Evolutionary conservation across 78 protist species (phyloP).

Genomic region (Dictyostelium capitatum): DNA sequence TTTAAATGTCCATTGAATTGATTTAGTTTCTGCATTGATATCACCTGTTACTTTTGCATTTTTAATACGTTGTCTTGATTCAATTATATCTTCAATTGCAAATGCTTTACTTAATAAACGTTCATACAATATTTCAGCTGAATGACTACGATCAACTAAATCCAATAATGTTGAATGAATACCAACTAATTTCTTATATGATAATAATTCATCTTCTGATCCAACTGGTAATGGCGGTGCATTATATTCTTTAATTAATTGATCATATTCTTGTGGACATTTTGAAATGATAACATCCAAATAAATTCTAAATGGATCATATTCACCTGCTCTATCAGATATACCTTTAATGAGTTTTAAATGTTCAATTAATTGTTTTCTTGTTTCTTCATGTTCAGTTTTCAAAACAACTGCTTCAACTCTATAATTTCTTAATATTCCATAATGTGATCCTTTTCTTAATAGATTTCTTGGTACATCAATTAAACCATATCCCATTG

Average conservation of each 20-base stretch:
- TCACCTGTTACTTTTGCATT: not conserved
- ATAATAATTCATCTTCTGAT: not conserved
- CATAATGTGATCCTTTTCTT: slow-evolving; percentile 12
- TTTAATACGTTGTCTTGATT: not conserved
- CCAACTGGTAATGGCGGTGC: slow-evolving; percentile 12
- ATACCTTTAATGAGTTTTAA: slow-evolving; percentile 38
- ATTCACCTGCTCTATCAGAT: slow-evolving; percentile 59
- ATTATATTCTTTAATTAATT: not conserved
- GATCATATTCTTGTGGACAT: slow-evolving; percentile 18
- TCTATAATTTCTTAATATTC: slow-evolving; percentile 48
- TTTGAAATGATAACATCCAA: slow-evolving; percentile 61
- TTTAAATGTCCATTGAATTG: slow-evolving; percentile 62
- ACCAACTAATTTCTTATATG: slow-evolving; percentile 20
- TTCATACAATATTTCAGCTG: slow-evolving; percentile 1
- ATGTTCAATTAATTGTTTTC: slow-evolving; percentile 14
- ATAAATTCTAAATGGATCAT: slow-evolving; percentile 56
- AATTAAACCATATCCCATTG: slow-evolving; percentile 66
- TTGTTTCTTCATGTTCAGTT: slow-evolving; percentile 16
- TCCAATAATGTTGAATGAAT: slow-evolving; percentile 51
- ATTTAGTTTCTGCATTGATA: not conserved
- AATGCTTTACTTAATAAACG: slow-evolving; percentile 69
- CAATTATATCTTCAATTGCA: slow-evolving; percentile 72
- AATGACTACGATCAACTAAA: slow-evolving; percentile 7
- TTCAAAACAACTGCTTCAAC: slow-evolving; percentile 42
- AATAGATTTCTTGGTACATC: slow-evolving; percentile 73